A percentile compares a stretch with the other conserved stretches of the same genome.
These are phyloP conservation scores for Penicillium sp. DNA, from an alignment of 2,329 filamentous ascomycete genomes.

Conservation along the genomic window DNA sequence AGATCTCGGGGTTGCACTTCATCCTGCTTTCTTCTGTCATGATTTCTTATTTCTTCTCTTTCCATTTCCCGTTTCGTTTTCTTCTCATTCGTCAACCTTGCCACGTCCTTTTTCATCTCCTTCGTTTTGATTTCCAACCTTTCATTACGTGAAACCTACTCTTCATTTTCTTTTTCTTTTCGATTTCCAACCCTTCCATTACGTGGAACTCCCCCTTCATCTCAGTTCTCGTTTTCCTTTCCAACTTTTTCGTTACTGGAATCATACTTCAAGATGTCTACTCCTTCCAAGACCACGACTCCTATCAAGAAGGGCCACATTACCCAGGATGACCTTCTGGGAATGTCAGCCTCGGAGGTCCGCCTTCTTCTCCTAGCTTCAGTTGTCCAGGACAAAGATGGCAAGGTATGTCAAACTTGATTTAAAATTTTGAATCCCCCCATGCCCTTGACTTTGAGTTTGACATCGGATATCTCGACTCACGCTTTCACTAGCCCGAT, in stretches of 20 bases:
- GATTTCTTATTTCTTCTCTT: no score
- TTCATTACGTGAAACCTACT: no score
- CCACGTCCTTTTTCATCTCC: no score
- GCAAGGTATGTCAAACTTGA: neutral
- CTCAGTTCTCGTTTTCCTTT: no score
- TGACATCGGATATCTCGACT: neutral
- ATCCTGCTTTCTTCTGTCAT: no score
- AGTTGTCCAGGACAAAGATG: neutral
- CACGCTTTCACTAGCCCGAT: neutral
- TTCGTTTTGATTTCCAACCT: no score
- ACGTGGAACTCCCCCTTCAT: no score
- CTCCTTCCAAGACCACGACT: neutral
- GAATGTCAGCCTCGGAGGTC: neutral
- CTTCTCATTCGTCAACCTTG: no score
- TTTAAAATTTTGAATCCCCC: neutral
- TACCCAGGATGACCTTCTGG: neutral
- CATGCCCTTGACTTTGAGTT: neutral
- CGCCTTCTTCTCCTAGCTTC: neutral
- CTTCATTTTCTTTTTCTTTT: no score
- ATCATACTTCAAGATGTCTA: neutral
- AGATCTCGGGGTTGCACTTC: no score
- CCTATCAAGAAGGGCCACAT: neutral
- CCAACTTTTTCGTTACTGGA: neutral
- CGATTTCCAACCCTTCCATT: no score
- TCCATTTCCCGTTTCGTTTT: no score